Conservation (phyloP, 208 protist species). For the Trypanosomatidae sp. region DNA sequence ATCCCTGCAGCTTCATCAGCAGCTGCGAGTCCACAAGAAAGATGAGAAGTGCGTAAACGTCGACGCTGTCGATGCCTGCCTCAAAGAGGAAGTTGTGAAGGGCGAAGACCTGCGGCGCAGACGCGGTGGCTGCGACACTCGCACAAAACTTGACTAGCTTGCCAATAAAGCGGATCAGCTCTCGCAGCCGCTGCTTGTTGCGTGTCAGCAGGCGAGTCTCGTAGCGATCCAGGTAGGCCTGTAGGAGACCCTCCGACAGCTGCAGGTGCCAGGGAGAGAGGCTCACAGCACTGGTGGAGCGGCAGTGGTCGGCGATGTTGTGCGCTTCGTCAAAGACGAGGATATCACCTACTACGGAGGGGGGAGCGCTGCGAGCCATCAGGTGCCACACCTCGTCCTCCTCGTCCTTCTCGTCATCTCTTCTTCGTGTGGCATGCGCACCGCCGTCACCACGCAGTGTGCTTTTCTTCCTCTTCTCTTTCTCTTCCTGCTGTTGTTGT, state of each 20-base stretch:
- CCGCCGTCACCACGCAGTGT: too few species aligned
- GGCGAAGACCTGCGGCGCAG: slow-evolving; percentile 19
- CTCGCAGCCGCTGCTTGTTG: slow-evolving; percentile 89
- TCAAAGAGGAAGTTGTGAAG: slow-evolving; percentile 74
- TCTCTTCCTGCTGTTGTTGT: slow-evolving; percentile 17
- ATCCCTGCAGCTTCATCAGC: slow-evolving; percentile 72
- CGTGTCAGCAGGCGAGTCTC: slow-evolving; percentile 72
- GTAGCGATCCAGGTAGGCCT: slow-evolving; percentile 75
- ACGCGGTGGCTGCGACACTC: neutral
- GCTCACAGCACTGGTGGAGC: slow-evolving; percentile 61
- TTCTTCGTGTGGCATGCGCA: too few species aligned
- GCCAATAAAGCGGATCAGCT: slow-evolving; percentile 70
- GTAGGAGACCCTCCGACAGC: slow-evolving; percentile 41
- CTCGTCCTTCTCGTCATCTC: too few species aligned
- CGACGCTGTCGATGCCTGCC: slow-evolving; percentile 68
- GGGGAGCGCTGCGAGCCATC: slow-evolving; percentile 26
- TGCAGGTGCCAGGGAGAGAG: slow-evolving; percentile 46
- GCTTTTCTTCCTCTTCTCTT: too few species aligned
- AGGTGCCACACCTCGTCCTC: slow-evolving; percentile 23
- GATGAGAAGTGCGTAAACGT: slow-evolving; percentile 53
- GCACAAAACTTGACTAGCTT: too few species aligned
- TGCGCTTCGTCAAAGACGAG: slow-evolving; percentile 97
- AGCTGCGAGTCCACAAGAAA: slow-evolving; percentile 69
- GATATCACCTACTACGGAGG: slow-evolving; percentile 74
- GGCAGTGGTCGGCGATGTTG: slow-evolving; percentile 94